phyloP scores from a whole-genome alignment of 1,139 yeast genomes.

The Yamadazyma atlantica region DNA sequence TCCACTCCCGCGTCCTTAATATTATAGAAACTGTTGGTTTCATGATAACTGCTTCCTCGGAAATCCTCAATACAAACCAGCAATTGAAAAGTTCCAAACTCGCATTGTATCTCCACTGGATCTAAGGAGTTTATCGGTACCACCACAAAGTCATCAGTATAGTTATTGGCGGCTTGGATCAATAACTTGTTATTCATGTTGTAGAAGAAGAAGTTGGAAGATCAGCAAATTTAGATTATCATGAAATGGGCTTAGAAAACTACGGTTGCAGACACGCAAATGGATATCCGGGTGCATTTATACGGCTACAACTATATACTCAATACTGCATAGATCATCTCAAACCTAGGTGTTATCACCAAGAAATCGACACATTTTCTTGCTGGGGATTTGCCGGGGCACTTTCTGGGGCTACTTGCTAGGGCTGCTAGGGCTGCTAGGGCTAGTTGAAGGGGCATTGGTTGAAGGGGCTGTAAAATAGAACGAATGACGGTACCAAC shows the following conservation, averaged over 20 bases:
- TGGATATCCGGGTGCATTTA: too few species aligned
- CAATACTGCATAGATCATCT: background rate
- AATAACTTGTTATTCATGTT: slow-evolving; percentile 25
- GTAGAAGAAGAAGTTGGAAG: too few species aligned
- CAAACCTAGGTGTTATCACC: background rate
- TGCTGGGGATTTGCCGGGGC: too few species aligned
- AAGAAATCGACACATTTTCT: background rate
- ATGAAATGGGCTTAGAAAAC: too few species aligned
- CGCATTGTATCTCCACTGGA: slow-evolving; percentile 34
- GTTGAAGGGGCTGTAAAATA: too few species aligned
- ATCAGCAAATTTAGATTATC: too few species aligned
- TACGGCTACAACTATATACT: background rate
- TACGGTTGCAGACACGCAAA: too few species aligned
- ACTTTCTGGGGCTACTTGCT: too few species aligned
- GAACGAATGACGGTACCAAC: background rate
- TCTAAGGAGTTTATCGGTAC: slow-evolving; percentile 46
- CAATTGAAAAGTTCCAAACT: slow-evolving; percentile 34
- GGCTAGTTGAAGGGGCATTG: too few species aligned
- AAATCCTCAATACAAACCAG: slow-evolving; percentile 39
- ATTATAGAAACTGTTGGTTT: slow-evolving; percentile 29
- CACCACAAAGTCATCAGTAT: slow-evolving; percentile 20
- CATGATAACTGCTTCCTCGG: slow-evolving; percentile 40
- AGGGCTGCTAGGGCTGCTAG: too few species aligned
- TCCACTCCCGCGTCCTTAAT: background rate
- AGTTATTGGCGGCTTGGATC: slow-evolving; percentile 29